These are phyloP conservation scores for Syzygium oleosum DNA, from an alignment of 345 rosid genomes.

Conservation along the genomic window DNA sequence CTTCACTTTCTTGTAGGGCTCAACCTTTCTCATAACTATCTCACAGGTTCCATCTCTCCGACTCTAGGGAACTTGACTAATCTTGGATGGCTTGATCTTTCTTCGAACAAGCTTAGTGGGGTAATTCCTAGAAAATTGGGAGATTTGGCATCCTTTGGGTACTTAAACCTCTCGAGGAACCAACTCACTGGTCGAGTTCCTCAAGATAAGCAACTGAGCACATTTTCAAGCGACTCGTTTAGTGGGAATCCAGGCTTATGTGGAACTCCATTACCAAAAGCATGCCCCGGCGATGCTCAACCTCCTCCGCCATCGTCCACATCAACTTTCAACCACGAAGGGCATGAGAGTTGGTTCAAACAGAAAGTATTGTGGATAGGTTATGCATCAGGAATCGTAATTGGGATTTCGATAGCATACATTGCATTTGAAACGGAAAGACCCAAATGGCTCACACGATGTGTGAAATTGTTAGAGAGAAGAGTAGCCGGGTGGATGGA, in stretches of 20 bases:
- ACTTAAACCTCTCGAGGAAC: neutral
- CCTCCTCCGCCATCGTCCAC: neutral
- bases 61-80: neutral
- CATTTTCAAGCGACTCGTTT: neutral
- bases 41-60: rapidly evolving
- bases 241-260: neutral
- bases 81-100: neutral
- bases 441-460: neutral
- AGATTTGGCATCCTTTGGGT: neutral
- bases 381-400: neutral
- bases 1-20: neutral
- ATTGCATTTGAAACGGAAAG: neutral
- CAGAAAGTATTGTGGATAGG: rapidly evolving
- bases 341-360: neutral
- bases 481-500: neutral
- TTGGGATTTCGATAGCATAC: neutral
- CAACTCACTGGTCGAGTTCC: neutral
- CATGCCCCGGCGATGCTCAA: neutral
- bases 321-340: rapidly evolving
- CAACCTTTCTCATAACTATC: neutral
- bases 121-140: neutral
- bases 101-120: neutral
- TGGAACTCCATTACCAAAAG: neutral
- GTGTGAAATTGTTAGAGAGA: neutral
- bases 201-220: neutral